A percentile compares a stretch with the other conserved stretches of the same genome.
phyloP scores from a whole-genome alignment of 306 rosid species.

The Macrotyloma uniflorum region DNA sequence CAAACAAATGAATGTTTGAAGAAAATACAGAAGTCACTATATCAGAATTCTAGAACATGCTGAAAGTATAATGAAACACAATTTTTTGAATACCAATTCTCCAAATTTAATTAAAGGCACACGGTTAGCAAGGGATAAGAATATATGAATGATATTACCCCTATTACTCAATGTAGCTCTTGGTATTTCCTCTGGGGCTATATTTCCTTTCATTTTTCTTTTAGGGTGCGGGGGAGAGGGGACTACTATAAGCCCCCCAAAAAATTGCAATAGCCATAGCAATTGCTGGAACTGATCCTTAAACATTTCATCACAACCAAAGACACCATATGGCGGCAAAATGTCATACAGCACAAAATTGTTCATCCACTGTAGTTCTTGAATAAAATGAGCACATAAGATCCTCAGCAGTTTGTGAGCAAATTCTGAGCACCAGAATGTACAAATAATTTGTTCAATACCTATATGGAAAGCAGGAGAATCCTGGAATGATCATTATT shows the following conservation, averaged over 20 bases:
- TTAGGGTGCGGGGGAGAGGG: neutral
- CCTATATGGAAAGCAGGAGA: neutral
- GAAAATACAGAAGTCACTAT: neutral
- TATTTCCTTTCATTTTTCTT: neutral
- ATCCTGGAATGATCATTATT: neutral
- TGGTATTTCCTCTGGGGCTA: neutral
- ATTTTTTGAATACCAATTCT: neutral
- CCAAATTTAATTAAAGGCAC: conserved; percentile 6
- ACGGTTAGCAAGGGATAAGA: neutral
- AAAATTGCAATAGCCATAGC: neutral
- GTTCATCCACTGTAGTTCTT: neutral
- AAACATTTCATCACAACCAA: no score
- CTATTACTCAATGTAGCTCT: neutral
- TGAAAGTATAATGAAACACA: neutral
- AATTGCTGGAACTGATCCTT: neutral
- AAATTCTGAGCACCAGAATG: neutral
- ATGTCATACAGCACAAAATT: no score
- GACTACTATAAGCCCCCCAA: neutral
- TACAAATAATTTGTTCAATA: neutral
- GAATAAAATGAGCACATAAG: neutral
- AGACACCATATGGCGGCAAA: no score
- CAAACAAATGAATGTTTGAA: conserved; percentile 2
- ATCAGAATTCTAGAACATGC: conserved; percentile 20
- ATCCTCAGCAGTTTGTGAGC: neutral
- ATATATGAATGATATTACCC: neutral